Conservation (phyloP, 78 protist species). For the Dictyostelium brefeldianum region DNA sequence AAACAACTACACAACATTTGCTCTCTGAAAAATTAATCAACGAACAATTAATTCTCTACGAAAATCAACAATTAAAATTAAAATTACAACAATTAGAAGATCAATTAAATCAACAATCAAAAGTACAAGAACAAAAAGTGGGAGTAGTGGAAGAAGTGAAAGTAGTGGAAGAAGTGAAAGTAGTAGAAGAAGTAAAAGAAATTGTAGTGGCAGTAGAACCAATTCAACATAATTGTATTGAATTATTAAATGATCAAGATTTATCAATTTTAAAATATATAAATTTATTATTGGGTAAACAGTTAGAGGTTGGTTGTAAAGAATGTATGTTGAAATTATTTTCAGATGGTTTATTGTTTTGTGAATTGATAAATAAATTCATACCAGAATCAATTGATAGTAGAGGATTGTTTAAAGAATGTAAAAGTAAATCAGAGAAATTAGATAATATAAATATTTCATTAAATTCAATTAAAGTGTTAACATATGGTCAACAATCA, state of each 20-base stretch:
- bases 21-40: not conserved
- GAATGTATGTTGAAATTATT: conserved; percentile 2
- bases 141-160: not conserved
- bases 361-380: conserved; percentile 38
- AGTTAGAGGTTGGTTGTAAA: not conserved
- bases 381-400: conserved; percentile 52
- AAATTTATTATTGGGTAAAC: not conserved
- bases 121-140: not conserved
- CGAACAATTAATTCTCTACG: not conserved
- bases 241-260: not conserved
- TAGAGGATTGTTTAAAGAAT: conserved; percentile 40
- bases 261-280: conserved; percentile 8
- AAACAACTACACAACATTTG: not conserved
- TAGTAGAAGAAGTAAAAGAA: not conserved
- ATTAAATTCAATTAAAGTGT: conserved; percentile 29
- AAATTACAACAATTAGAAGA: not conserved
- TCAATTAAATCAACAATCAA: not conserved
- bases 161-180: not conserved
- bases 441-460: conserved; percentile 2
- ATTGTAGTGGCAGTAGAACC: not conserved
- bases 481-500: not conserved
- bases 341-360: conserved; percentile 49
- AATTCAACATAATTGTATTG: not conserved
- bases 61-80: conserved; percentile 26
- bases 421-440: not conserved